Percentiles rank a stretch among this genome's conserved stretches.
These are phyloP conservation scores for Pseudonectria foliicola DNA, from an alignment of 2,329 filamentous ascomycete genomes.

Conservation along the genomic window DNA sequence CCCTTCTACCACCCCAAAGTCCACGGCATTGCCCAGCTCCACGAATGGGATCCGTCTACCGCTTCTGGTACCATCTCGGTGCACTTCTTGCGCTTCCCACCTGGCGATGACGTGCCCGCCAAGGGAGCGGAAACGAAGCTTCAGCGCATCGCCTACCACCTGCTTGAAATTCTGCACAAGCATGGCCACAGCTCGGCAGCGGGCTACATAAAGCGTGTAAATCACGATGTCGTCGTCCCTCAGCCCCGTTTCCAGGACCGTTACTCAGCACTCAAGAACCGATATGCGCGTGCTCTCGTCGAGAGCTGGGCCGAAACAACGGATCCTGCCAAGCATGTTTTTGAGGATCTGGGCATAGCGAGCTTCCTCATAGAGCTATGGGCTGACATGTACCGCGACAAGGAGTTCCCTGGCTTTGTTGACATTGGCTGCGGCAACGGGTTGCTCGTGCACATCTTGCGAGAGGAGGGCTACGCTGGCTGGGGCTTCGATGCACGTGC, in stretches of 20 bases:
- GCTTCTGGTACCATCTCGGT: conserved; percentile 47
- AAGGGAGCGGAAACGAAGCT: conserved; percentile 38
- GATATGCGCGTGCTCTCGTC: conserved; percentile 66
- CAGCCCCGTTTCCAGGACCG: conserved; percentile 74
- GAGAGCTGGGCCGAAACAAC: conserved; percentile 79
- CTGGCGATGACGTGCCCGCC: conserved; percentile 23
- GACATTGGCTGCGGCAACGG: conserved; percentile 97
- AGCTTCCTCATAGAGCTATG: conserved; percentile 91
- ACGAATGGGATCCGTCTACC: conserved; percentile 49
- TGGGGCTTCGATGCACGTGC: conserved; percentile 89
- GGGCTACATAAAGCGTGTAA: conserved; percentile 73
- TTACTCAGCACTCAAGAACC: conserved; percentile 71
- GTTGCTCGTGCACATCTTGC: conserved; percentile 75
- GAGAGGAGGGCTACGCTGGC: conserved; percentile 71
- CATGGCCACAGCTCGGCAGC: conserved; percentile 58
- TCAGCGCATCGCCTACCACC: conserved; percentile 58
- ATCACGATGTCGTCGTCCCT: conserved; percentile 75
- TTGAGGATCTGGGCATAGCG: conserved; percentile 86
- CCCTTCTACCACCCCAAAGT: conserved; percentile 87
- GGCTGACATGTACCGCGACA: conserved; percentile 65
- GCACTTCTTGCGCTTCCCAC: conserved; percentile 47
- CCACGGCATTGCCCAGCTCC: conserved; percentile 65
- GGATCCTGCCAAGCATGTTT: conserved; percentile 85
- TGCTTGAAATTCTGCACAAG: conserved; percentile 64
- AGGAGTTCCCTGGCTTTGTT: conserved; percentile 75